These are phyloP conservation scores for Penicillium brasilianum DNA, from an alignment of 2,329 filamentous ascomycete genomes.

Conservation along the genomic window DNA sequence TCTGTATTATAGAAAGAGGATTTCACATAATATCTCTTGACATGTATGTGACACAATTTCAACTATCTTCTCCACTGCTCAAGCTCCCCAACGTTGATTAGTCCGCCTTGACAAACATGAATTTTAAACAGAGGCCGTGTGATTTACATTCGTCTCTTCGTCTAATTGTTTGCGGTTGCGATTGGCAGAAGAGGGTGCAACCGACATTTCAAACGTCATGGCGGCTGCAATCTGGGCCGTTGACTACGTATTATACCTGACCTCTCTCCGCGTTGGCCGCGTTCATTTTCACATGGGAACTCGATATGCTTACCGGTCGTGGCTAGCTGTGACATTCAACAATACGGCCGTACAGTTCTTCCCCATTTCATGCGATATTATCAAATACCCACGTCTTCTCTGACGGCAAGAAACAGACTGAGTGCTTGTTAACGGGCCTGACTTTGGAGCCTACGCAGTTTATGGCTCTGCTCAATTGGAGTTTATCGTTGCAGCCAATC, in stretches of 20 bases:
- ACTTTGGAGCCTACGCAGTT: background rate
- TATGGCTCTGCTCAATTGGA: background rate
- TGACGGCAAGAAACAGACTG: background rate
- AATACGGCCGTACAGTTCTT: background rate
- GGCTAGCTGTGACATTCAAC: background rate
- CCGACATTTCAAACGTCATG: background rate
- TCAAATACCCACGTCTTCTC: background rate
- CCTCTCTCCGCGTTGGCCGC: background rate
- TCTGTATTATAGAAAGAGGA: constrained; percentile 43
- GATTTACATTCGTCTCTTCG: background rate
- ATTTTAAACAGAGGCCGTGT: background rate
- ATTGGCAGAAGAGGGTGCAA: background rate
- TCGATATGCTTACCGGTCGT: background rate
- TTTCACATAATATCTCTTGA: background rate
- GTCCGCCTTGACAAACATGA: too few species aligned
- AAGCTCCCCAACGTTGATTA: background rate
- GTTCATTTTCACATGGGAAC: background rate
- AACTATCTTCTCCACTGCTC: background rate
- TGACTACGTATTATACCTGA: background rate
- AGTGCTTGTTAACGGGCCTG: background rate
- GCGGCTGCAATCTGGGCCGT: background rate
- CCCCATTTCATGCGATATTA: background rate
- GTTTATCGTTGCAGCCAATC: background rate
- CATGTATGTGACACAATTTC: constrained; percentile 14
- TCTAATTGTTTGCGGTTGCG: background rate